Evolutionary conservation across 2,329 filamentous ascomycete genomes (phyloP), one percentile per base, ranked within the genome.

Genomic region (Epichloe amarillans): DNA sequence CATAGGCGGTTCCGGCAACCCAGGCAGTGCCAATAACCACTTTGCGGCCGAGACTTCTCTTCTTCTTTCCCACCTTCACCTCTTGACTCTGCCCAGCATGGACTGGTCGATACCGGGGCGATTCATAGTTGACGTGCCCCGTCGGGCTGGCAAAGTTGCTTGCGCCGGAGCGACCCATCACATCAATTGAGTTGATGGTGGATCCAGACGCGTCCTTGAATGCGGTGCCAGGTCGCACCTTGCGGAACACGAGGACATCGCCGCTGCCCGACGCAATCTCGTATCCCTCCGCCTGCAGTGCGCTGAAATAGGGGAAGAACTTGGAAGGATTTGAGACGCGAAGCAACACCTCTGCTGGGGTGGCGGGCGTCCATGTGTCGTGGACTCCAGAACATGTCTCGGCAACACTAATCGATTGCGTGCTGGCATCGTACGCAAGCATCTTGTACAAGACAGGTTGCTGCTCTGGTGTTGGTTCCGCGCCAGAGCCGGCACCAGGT

Each of bases 241-340:
- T 82, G 55, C 79, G 80, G 60, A 86, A 84, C 4, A 88, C 74
- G 26, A 87, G 70, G 4, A 85, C 70, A 55, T 86, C 75, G 5
- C 75, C 75, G 46, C 72, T 72, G 1, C 81, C 82, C 2, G 82
- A 79, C 1, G 82, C 74, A 39, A 86, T 80, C 57, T 85, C 82
- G 54, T 80, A 87, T 0, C 83, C 83, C 50, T 83, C 71, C 0
- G 70, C 67, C 53, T 81, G 73, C 2, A 86, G 70, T 1, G 72
- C 64, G 3, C 70, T 68, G 52, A 87, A 80, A 56, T 85, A 73
- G 4, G 81, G 74, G 12, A 86, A 72, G 64, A 86, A 87, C 55
- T 79, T 79, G 47, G 75, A 72, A 0, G 83, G 81, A 54, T 83
- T 76, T 0, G 78, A 76, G 17, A 87, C 69, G 7, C 74, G 73